Conservation (phyloP, 1,284 basidiomycete genomes). For the Marasmius oreades region DNA sequence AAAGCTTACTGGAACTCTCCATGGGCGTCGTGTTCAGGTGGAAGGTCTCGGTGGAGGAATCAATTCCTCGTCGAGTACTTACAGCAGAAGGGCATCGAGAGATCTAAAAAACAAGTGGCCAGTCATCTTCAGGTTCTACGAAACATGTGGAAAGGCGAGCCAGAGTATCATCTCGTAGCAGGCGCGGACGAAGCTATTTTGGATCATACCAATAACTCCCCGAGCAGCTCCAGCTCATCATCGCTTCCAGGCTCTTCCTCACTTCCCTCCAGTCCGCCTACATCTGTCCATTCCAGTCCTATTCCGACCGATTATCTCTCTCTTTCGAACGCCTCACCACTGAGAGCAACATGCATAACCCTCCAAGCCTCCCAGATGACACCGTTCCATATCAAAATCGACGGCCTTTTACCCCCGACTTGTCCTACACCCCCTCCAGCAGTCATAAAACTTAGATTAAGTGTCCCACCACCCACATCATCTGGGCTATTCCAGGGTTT, state of each 20-base stretch:
- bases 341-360: neutral
- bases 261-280: neutral
- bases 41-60: constrained; percentile 76
- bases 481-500: constrained; percentile 51
- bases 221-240: constrained; percentile 36
- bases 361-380: neutral
- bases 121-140: constrained; percentile 79
- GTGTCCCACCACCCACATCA: neutral
- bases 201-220: constrained; percentile 30
- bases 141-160: constrained; percentile 81
- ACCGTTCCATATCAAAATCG: neutral
- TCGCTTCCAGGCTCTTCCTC: constrained; percentile 29
- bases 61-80: constrained; percentile 79
- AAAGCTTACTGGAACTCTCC: constrained; percentile 74
- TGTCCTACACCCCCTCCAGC: neutral
- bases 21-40: constrained; percentile 72
- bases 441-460: neutral
- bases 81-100: constrained; percentile 57
- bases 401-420: constrained; percentile 17
- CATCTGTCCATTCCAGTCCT: neutral
- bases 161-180: constrained; percentile 58
- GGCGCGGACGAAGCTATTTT: constrained; percentile 69
- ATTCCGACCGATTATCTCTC: neutral
- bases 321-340: neutral
- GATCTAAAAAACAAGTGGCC: constrained; percentile 80